Evolutionary conservation across 2,329 filamentous ascomycete genomes (phyloP), one percentile per base, ranked within the genome.

Genomic region (Colletotrichum destructivum): DNA sequence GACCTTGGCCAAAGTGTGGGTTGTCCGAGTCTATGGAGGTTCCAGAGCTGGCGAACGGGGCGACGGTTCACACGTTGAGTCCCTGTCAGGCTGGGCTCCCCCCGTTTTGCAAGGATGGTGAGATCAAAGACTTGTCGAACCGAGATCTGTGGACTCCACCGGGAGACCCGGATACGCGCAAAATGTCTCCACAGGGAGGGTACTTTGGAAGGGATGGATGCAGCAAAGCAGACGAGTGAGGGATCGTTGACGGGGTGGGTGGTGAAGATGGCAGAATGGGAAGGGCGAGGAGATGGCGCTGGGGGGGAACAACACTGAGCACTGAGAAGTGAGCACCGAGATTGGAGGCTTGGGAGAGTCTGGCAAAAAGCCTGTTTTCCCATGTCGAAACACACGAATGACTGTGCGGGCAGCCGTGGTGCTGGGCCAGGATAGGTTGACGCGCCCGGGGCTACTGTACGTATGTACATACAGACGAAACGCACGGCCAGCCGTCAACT

Each of bases 31-130:
- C 6, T 35, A 54, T 69, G 47, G 47, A 18, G 31, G 65, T 63
- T 72, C 69, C 69, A 72, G 59, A 69, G 69, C 69, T 46, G 65
- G 51, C 65, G 46, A 69, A 63, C 46, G 59, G 65, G 65, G 64
- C 69, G 57, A 47, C 52, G 46, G 65, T 60, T 71, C 65, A 69
- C 69, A 69, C 69, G n/a, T 55, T 35, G 38, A 42, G 15, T 12
- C 61, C 59, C 51, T 69, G 69, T 51, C 65, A 60, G 65, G 65
- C 35, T 56, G 26, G 42, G 8, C 31, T 35, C 8, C 31, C 31
- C 31, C n/a, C 49, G 47, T 26, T 46, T 35, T 51, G 52, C 69
- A 72, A 69, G 69, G 69, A 56, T 72, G 47, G 54, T 59, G 52
- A 60, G 57, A 49, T 72, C 59, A 69, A 42, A 23, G 52, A 60